Percentiles rank a stretch among this genome's conserved stretches.
phyloP scores from a whole-genome alignment of 176 grass and related monocot species.

The Otatea glauca region DNA sequence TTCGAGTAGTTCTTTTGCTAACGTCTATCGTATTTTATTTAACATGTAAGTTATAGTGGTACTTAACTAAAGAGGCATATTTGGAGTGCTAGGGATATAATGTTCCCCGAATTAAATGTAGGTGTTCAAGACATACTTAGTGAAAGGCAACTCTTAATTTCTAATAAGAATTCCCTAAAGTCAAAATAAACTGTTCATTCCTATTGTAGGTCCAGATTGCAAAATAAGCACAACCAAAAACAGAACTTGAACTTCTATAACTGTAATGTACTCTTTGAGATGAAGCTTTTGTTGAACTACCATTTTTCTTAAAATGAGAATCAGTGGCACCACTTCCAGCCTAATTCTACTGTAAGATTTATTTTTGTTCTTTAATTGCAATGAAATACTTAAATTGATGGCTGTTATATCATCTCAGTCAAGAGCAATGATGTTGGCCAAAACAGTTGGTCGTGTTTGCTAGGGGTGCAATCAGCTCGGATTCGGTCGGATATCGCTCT shows the following conservation, averaged over 20 bases:
- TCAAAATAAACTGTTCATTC: constrained; percentile 9
- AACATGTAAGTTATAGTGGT: background rate
- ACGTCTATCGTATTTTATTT: background rate
- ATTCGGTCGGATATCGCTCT: too few relatives aligned
- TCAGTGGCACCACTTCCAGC: background rate
- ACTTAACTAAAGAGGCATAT: background rate
- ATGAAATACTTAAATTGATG: background rate
- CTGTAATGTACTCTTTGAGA: background rate
- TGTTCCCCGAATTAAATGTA: background rate
- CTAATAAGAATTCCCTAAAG: background rate
- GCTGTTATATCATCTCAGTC: constrained; percentile 4
- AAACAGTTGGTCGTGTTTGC: background rate
- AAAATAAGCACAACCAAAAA: background rate
- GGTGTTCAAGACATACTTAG: background rate
- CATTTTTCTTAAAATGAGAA: constrained; percentile 19
- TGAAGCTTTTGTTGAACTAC: background rate
- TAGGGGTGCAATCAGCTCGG: too few relatives aligned
- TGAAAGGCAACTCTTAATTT: background rate
- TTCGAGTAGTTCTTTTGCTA: background rate
- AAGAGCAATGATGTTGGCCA: background rate
- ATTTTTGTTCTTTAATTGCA: constrained; percentile 1
- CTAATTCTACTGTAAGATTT: background rate
- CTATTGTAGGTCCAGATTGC: background rate
- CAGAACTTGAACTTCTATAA: constrained; percentile 2
- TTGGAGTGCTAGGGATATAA: background rate